phyloP scores from a whole-genome alignment of 768 basidiomycete genomes.

The Serendipita vermifera region DNA sequence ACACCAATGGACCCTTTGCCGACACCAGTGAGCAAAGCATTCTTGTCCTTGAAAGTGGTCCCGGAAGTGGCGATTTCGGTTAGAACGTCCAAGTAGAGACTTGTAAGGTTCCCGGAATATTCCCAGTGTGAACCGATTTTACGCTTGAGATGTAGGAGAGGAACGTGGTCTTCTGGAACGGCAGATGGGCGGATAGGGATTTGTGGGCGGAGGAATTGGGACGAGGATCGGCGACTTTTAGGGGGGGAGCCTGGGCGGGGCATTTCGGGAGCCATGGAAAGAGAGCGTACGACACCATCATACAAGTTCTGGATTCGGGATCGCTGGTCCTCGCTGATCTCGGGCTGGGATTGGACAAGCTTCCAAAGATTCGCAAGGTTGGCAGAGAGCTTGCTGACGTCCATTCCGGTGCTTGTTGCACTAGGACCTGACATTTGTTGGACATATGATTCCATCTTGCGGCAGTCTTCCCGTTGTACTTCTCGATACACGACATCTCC shows the following conservation, averaged over 20 bases:
- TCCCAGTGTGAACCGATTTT: constrained; percentile 93
- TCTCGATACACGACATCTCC: constrained; percentile 94
- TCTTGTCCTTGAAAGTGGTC: constrained; percentile 98
- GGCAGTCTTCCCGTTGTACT: constrained; percentile 88
- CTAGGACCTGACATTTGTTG: constrained; percentile 97
- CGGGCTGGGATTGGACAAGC: constrained; percentile 91
- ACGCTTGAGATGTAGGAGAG: constrained; percentile 90
- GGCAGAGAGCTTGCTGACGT: constrained; percentile 95
- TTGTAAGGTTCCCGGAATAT: constrained; percentile 92
- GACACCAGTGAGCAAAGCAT: constrained; percentile 93
- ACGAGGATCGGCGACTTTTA: constrained; percentile 80
- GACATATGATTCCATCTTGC: constrained; percentile 95
- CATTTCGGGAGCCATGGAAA: constrained; percentile 64
- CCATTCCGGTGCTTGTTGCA: constrained; percentile 65
- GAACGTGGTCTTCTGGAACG: constrained; percentile 79
- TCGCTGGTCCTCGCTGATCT: constrained; percentile 95
- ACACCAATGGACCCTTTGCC: constrained; percentile 97
- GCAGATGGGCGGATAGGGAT: constrained; percentile 50
- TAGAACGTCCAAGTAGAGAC: constrained; percentile 89
- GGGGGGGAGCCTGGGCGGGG: constrained; percentile 32
- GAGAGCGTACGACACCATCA: constrained; percentile 88
- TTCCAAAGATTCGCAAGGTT: constrained; percentile 96
- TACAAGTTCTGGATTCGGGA: constrained; percentile 88
- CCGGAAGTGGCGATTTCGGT: constrained; percentile 98
- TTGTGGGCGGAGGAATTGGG: constrained; percentile 92